Percentiles rank a stretch among this genome's conserved stretches.
These are phyloP conservation scores for Pogostemon cablin DNA, from an alignment of 257 asterid genomes.

Conservation along the genomic window DNA sequence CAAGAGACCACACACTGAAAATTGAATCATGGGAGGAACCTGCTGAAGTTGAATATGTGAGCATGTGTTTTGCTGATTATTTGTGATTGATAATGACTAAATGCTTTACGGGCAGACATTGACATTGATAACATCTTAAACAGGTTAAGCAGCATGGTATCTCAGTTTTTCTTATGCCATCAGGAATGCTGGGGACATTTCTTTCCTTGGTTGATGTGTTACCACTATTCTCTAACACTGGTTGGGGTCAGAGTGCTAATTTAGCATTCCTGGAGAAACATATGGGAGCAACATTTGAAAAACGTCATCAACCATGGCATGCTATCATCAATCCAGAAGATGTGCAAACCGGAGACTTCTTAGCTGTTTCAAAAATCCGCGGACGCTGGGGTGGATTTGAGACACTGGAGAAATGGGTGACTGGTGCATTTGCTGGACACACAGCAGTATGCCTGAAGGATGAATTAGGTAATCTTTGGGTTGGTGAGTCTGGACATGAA, in stretches of 20 bases:
- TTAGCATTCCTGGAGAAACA: conserved; percentile 83
- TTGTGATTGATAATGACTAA: background rate
- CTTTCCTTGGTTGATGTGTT: conserved; percentile 91
- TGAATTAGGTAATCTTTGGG: conserved; percentile 84
- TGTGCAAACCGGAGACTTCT: conserved; percentile 92
- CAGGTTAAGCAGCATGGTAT: conserved; percentile 97
- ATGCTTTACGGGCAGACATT: conserved; percentile 18
- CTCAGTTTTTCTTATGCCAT: conserved; percentile 98
- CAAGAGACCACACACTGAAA: conserved; percentile 74
- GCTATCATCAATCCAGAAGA: conserved; percentile 75
- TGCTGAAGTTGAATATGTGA: conserved; percentile 92
- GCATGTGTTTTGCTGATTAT: conserved; percentile 20
- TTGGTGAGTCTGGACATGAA: conserved; percentile 98
- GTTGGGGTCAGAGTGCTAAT: conserved; percentile 97
- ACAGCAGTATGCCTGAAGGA: conserved; percentile 98
- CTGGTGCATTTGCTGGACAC: conserved; percentile 99
- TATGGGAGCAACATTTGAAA: conserved; percentile 95
- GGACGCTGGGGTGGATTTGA: conserved; percentile 99
- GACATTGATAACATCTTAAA: conserved; percentile 35
- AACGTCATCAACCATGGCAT: conserved; percentile 70
- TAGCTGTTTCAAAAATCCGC: conserved; percentile 95
- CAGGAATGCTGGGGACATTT: conserved; percentile 98
- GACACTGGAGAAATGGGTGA: conserved; percentile 99
- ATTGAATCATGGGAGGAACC: conserved; percentile 95
- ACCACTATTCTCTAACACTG: conserved; percentile 94